Evolutionary conservation across 2,329 filamentous ascomycete species (phyloP).

Genomic region (Talaromyces funiculosus): DNA sequence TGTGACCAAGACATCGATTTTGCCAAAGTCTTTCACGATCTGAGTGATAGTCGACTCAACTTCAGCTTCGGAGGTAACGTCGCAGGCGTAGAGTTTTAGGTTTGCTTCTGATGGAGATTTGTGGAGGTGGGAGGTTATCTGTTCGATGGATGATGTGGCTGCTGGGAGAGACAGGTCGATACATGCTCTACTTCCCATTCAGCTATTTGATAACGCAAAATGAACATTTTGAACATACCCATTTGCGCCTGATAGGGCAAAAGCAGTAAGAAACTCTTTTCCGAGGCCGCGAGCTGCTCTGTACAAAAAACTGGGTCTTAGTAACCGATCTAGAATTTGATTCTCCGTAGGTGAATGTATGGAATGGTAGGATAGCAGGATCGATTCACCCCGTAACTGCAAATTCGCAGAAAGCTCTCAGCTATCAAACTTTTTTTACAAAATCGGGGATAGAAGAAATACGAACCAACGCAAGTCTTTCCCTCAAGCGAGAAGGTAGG

Average conservation of each 20-base stretch:
- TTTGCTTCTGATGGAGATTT: neutral
- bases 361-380: neutral
- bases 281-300: conserved; percentile 11
- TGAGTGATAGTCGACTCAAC: neutral
- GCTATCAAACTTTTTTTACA: neutral
- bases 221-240: neutral
- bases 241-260: conserved; percentile 7
- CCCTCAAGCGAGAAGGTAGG: conserved; percentile 20
- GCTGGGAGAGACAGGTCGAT: neutral
- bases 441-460: neutral
- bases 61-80: neutral
- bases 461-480: conserved; percentile 20
- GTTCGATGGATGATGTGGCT: neutral
- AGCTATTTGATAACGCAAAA: no score
- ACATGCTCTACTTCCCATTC: neutral
- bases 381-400: neutral
- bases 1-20: neutral
- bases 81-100: neutral
- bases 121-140: neutral
- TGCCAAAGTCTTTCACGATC: neutral
- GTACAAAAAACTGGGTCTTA: neutral
- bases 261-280: conserved; percentile 12
- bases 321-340: neutral
- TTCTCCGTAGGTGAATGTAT: no score
- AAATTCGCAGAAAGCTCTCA: neutral